Evolutionary conservation across 1,284 basidiomycete species (phyloP).

Genomic region (Bondarzewia mesenterica): DNA sequence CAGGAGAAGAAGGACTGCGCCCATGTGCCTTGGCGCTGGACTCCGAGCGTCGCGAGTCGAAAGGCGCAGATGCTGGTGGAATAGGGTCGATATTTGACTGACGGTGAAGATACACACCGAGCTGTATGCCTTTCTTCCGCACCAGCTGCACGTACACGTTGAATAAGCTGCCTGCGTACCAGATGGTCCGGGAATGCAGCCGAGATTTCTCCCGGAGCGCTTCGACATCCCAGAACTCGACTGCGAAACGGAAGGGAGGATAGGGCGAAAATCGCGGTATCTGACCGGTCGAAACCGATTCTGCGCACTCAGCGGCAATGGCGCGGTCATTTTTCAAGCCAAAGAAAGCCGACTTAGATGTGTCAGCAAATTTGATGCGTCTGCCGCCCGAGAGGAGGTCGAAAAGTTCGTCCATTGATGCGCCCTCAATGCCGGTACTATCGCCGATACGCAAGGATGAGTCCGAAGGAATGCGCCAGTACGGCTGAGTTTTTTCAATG

Average conservation of each 20-base stretch:
- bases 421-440: slow-evolving; percentile 42
- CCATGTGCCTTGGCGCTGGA: background rate
- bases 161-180: slow-evolving; percentile 74
- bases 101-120: slow-evolving; percentile 87
- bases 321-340: slow-evolving; percentile 46
- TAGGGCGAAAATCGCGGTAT: slow-evolving; percentile 46
- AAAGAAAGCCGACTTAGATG: slow-evolving; percentile 53
- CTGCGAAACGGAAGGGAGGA: slow-evolving; percentile 76
- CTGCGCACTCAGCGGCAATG: slow-evolving; percentile 31
- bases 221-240: slow-evolving; percentile 89
- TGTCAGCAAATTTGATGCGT: slow-evolving; percentile 16
- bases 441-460: slow-evolving; percentile 80
- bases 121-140: slow-evolving; percentile 66
- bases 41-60: slow-evolving; percentile 7
- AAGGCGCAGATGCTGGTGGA: slow-evolving; percentile 32
- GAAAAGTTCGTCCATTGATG: slow-evolving; percentile 48
- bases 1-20: slow-evolving; percentile 10
- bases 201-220: slow-evolving; percentile 78
- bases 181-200: slow-evolving; percentile 68
- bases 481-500: slow-evolving; percentile 30
- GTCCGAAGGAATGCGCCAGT: slow-evolving; percentile 70
- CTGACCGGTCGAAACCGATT: slow-evolving; percentile 33
- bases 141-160: slow-evolving; percentile 87
- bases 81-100: slow-evolving; percentile 71
- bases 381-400: slow-evolving; percentile 18